Evolutionary conservation across 441 rosid species (phyloP).

Genomic region (Viola pubescens): DNA sequence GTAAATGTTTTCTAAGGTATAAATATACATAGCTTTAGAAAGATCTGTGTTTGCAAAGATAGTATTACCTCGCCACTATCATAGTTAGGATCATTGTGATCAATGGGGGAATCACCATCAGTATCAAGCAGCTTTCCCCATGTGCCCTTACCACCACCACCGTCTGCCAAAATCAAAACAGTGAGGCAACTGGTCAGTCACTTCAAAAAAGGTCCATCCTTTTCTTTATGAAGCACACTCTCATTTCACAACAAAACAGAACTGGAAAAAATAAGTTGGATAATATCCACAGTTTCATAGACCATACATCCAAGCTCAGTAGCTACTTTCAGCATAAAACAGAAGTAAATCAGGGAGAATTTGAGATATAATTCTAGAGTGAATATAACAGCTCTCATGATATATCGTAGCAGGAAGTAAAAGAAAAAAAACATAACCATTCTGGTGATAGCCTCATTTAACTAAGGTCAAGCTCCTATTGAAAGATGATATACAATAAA

Average conservation of each 20-base stretch:
- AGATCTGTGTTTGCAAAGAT: not conserved
- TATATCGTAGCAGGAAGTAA: too few relatives aligned
- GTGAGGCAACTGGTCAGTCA: conserved; percentile 10
- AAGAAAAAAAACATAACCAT: too few relatives aligned
- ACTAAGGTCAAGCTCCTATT: too few relatives aligned
- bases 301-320: too few relatives aligned
- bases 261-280: not conserved
- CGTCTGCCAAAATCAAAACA: conserved; percentile 42
- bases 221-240: too few relatives aligned
- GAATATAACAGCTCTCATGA: too few relatives aligned
- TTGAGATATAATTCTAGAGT: not conserved
- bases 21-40: conserved; percentile 2
- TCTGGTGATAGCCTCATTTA: too few relatives aligned
- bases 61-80: conserved; percentile 87
- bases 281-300: not conserved
- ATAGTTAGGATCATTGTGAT: conserved; percentile 89
- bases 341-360: not conserved
- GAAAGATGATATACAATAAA: too few relatives aligned
- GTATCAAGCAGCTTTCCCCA: conserved; percentile 94
- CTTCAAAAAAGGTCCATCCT: too few relatives aligned
- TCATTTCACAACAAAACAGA: too few relatives aligned
- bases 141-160: conserved; percentile 91
- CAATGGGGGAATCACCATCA: conserved; percentile 54
- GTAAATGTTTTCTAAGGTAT: not conserved
- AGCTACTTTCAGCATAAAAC: not conserved